Evolutionary conservation across 2,329 filamentous ascomycete species (phyloP).

Genomic region (Colletotrichum orbiculare): DNA sequence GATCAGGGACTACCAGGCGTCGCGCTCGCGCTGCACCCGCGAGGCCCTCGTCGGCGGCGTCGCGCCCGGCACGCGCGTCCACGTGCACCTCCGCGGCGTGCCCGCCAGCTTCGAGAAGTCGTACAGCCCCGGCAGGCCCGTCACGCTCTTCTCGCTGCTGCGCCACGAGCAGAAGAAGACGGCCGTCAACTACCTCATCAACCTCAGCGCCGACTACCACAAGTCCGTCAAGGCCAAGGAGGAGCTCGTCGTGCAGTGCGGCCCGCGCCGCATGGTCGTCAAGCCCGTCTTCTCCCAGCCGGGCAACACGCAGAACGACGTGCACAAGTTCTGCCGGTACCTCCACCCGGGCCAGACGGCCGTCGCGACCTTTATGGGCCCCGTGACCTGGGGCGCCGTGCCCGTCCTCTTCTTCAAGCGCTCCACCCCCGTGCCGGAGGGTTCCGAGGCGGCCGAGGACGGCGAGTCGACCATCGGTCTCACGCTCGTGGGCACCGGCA

Average conservation of each 20-base stretch:
- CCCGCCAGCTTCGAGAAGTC: conserved; percentile 55
- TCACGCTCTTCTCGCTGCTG: conserved; percentile 86
- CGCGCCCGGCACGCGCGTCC: conserved; percentile 82
- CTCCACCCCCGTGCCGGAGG: conserved; percentile 50
- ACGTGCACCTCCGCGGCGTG: conserved; percentile 75
- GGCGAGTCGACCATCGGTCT: conserved; percentile 61
- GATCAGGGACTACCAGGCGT: conserved; percentile 88
- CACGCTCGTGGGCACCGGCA: conserved; percentile 86
- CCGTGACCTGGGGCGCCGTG: conserved; percentile 92
- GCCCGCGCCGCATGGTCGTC: conserved; percentile 85
- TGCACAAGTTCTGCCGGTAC: conserved; percentile 96
- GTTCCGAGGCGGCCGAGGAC: conserved; percentile 53
- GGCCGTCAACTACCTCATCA: conserved; percentile 89
- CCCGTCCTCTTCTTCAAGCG: conserved; percentile 89
- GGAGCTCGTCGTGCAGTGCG: conserved; percentile 90
- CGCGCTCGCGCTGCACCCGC: conserved; percentile 78
- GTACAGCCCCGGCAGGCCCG: conserved; percentile 66
- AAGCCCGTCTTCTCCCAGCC: conserved; percentile 90
- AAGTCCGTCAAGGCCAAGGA: conserved; percentile 90
- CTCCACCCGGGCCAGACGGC: conserved; percentile 91
- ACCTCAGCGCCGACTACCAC: conserved; percentile 80
- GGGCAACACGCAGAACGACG: conserved; percentile 94
- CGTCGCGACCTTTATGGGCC: conserved; percentile 89
- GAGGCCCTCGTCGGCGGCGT: conserved; percentile 93
- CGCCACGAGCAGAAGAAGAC: conserved; percentile 96